Evolutionary conservation across 805 yeast genomes (phyloP), one percentile per base, ranked within the genome.

Genomic region (Blastobotrys muscicola): DNA sequence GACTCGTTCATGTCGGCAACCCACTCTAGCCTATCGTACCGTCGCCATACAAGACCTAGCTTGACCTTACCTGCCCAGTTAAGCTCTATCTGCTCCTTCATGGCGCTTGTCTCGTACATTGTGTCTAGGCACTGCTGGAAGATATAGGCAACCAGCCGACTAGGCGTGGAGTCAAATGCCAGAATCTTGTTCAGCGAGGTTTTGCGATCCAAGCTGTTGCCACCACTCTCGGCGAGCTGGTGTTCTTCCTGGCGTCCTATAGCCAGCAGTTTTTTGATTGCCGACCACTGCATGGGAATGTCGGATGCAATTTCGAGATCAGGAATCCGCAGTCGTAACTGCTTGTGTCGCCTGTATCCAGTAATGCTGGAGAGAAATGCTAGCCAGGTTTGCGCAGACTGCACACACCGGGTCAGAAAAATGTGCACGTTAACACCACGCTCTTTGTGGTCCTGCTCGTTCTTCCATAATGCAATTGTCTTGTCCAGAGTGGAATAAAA

Each of bases 11-110:
- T 66, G 12, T 74, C 77, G 43, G 71, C 61, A 8, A 75, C 54
- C 85, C 86, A 81, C 51, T 85, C 92, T 6, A 87, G 56, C 36
- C 89, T 65, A 59, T 87, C 95, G 57, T 80, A 84, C 43, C 74
- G 66, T 46, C 77, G 76, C 69, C 80, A 79, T 51, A 73, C 80
- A 56, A 72, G 70, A 45, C 82, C 83, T 56, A 57, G 67, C 48
- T 57, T 54, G 33, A 38, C 39, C 12, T 37, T 30, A n/a, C 44
- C 42, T 3, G 35, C 14, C 48, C 50, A 45, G 31, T 55, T 36
- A 2, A 42, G 35, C 3, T 46, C 49, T 2, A 54, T 29, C 1
- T 34, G 15, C 4, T 41, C 38, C 23, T 35, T 40, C 32, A 49
- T 44, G 8, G 44, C 46, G 38, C 29, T 53, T 11, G 54, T 51